Evolutionary conservation across 352 stramenopile genomes (phyloP), one percentile per base, ranked within the genome.

Genomic region (Globisporangium uncinulatum): DNA sequence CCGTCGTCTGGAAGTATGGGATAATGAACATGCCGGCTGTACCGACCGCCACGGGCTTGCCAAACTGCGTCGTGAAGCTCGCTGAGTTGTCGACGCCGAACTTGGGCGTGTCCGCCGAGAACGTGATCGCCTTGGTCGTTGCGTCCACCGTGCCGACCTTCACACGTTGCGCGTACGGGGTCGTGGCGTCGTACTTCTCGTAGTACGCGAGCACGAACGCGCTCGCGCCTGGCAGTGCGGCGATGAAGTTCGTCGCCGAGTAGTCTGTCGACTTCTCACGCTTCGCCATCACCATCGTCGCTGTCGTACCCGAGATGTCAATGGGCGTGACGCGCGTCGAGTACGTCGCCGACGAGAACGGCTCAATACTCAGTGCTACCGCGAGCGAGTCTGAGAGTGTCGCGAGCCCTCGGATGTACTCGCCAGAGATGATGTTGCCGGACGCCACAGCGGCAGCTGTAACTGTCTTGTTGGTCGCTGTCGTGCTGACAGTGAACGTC

Each of bases 311-410:
- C 17, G 67, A 48, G 19, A 88, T 60, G 10, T 54, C 57, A 8
- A 63, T 74, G 1, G 80, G 66, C 4, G 67, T 65, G 7, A 81
- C 63, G n/a, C 56, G 66, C 21, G 55, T 54, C 48, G 51, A 46
- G 63, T 65, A 69, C 14, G 47, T 13, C 42, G 36, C 13, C 0
- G 37, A 46, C 2, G 34, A 63, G 44, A 48, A 56, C 11, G 49
- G 47, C 19, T 50, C 58, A 6, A 56, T 49, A 0, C 59, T 73
- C 10, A 91, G 21, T 0, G 74, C 63, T 4, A 82, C 61, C 7
- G 81, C 70, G 6, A 61, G 46, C 19, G 71, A 71, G 65, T 87
- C 76, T 0, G 74, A 86, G 51, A 91, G 71, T 20, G 75, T 84
- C 7, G 70, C 76, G 20, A 87, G 48, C 4, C 77, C 80, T 17